phyloP scores from a whole-genome alignment of 192 early-diverging fungal genomes.

The Geranomyces michiganensis region DNA sequence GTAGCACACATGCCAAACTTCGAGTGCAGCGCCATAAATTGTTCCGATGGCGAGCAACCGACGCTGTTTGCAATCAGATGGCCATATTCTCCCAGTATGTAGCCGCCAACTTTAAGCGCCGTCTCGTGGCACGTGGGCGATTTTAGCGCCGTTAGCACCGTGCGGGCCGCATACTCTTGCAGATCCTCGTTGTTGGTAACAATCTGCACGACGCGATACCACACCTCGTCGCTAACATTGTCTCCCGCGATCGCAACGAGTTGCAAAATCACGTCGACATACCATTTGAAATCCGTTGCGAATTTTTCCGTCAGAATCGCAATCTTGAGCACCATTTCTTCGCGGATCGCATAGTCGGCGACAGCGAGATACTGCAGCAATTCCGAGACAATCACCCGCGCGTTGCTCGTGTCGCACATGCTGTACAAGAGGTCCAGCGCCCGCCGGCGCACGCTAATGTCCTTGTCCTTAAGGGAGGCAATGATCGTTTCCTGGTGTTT shows the following conservation, averaged over 20 bases:
- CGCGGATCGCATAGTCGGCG: constrained; percentile 87
- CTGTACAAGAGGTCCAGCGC: constrained; percentile 95
- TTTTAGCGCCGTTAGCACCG: constrained; percentile 73
- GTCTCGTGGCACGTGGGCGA: constrained; percentile 95
- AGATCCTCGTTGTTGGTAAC: constrained; percentile 94
- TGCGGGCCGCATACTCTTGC: constrained; percentile 91
- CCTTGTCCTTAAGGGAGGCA: constrained; percentile 91
- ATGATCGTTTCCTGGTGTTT: constrained; percentile 73
- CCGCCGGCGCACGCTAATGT: constrained; percentile 93
- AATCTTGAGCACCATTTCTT: constrained; percentile 98
- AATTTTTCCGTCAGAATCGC: constrained; percentile 99
- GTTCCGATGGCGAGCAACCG: constrained; percentile 87
- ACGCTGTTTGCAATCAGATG: constrained; percentile 89
- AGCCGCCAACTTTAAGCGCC: constrained; percentile 92
- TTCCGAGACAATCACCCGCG: constrained; percentile 86
- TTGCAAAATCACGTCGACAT: constrained; percentile 96
- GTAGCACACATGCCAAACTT: constrained; percentile 83
- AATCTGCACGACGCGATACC: constrained; percentile 97
- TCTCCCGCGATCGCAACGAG: constrained; percentile 95
- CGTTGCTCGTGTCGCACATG: constrained; percentile 92
- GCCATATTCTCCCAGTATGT: constrained; percentile 97
- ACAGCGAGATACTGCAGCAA: constrained; percentile 87
- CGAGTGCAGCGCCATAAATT: constrained; percentile 92
- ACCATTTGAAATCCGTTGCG: constrained; percentile 97
- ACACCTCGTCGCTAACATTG: constrained; percentile 94